Evolutionary conservation across 169 alveolate genomes (phyloP), one percentile per base, ranked within the genome.

Genomic region (Toxoplasma gondii): DNA sequence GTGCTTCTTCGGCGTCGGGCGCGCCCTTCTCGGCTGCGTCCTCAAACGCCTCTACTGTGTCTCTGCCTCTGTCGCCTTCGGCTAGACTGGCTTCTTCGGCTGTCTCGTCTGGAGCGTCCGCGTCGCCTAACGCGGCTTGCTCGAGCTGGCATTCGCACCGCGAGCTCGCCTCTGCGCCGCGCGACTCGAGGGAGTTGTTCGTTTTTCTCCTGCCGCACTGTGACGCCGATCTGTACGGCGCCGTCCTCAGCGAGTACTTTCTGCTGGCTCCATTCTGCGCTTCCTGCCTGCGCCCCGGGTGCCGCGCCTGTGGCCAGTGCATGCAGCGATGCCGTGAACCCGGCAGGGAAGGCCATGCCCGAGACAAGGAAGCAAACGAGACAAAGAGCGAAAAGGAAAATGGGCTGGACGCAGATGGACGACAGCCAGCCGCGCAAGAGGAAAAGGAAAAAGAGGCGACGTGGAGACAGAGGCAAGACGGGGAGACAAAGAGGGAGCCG

Each of bases 191-290:
- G 39, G 45, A 19, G 45, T 17, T 86, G 12, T 38, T 53, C 44
- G 49, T 86, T 17, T 86, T 27, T 22, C 74, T 86, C n/a, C 80
- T 53, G 74, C 91, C 91, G 80, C 91, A 86, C 91, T 86, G 91
- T 78, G 91, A 86, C 78, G 91, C 78, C 10, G 91, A 86, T n/a
- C 45, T 86, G 45, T 86, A 86, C 45, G 91, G 91, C 43, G 43
- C n/a, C 19, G 29, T 86, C n/a, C 91, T 86, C 17, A 36, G 45
- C 53, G 34, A 31, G 0, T 38, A 19, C 45, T 27, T 86, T 19
- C 49, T 27, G 43, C 91, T 86, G 9, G 9, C 45, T 5, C 49
- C 80, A 7, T 86, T 53, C 39, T 86, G 80, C 78, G n/a, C 78
- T 39, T 69, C 45, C 80, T 86, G 91, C 43, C 34, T 22, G 29